Evolutionary conservation across 1,139 yeast species (phyloP), one percentile per base, ranked within the genome.

Genomic region (Pichia cactophila): DNA sequence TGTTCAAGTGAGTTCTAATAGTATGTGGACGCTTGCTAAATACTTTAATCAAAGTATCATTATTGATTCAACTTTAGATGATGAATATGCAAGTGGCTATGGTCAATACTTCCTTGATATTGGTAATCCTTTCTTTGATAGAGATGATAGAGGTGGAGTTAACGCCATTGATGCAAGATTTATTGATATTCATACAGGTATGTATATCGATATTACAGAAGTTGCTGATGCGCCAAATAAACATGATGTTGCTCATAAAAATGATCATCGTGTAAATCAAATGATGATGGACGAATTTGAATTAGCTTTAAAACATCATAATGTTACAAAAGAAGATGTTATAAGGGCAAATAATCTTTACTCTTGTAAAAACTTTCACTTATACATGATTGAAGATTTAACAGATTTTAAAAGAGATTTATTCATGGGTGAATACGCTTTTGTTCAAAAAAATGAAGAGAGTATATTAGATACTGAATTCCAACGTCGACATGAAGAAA

Each of bases 81-180:
- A 53, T 9, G 41, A 20, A 16, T 38, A 35, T 29, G 49, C 53
- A 7, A 49, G 46, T 23, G 77, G 74, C 1, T 52, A 68, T 20
- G 75, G 79, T 1, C 64, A 65, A 45, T 79, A 74, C 56, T 63
- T 74, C 4, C 54, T 79, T 23, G 84, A 79, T 58, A 70, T 79
- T 8, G 73, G 73, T 58, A 68, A 62, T 52, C 69, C 55, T 62
- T 69, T 56, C 54, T 62, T 53, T 52, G 74, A 58, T 49, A 60
- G 72, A 46, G 54, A 45, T 2, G 62, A 62, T 29, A 69, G 66
- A 0, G 69, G 71, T 48, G 74, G 76, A 0, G 62, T 64, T 12
- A 80, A 80, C 55, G 69, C 74, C 29, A 80, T 80, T 33, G 86
- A 80, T 65, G 86, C 83, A 0, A 64, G 86, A 39, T 78, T 80